Percentiles rank a stretch among this genome's conserved stretches.
Evolutionary conservation across 305 asterid species (phyloP).

Genomic region (Solanum chacoense): DNA sequence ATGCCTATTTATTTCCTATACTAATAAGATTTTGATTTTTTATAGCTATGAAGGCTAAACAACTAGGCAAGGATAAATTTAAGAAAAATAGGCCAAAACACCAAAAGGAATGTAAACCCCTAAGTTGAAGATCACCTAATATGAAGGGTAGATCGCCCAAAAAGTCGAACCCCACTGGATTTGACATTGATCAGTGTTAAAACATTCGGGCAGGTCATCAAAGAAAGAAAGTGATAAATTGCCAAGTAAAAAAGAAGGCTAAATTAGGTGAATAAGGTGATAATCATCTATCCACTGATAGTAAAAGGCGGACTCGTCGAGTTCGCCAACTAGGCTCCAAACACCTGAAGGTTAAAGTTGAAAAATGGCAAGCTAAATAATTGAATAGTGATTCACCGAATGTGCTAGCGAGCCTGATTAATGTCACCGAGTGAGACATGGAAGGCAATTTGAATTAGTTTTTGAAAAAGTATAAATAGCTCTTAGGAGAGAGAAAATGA

Average conservation of each 20-base stretch:
- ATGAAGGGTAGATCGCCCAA: background rate
- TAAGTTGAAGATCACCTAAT: background rate
- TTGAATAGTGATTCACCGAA: too few species aligned
- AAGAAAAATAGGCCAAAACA: background rate
- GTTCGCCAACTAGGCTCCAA: background rate
- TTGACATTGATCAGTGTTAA: background rate
- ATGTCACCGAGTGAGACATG: too few species aligned
- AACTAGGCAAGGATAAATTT: background rate
- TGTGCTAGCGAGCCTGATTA: too few species aligned
- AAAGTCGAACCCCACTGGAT: background rate
- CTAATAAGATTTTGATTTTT: background rate
- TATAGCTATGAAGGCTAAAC: background rate
- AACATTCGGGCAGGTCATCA: background rate
- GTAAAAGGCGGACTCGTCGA: background rate
- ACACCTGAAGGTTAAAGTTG: background rate
- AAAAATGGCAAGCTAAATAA: too few species aligned
- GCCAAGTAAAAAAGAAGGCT: background rate
- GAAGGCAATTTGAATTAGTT: too few species aligned
- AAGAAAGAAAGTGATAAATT: background rate
- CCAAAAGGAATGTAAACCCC: background rate
- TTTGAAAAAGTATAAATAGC: too few species aligned
- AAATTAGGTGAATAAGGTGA: background rate
- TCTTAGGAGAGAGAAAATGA: too few species aligned
- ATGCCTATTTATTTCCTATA: background rate
- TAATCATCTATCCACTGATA: background rate